Evolutionary conservation across 257 asterid genomes (phyloP), one percentile per base, ranked within the genome.

Genomic region (Prunella vulgaris): DNA sequence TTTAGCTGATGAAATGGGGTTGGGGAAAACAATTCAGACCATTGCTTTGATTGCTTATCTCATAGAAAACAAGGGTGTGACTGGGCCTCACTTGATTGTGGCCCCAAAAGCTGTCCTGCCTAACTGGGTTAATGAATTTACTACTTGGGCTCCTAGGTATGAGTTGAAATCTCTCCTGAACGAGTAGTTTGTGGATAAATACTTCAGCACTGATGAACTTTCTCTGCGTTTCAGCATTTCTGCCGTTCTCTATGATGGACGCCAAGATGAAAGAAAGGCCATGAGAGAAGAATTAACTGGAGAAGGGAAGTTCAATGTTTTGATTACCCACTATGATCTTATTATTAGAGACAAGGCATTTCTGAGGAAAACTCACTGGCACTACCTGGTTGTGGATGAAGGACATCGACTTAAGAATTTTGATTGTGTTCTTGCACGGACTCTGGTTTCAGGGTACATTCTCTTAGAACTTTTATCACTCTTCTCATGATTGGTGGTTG

Each of bases 31-130:
- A 30, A 94, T 94, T 71, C 99, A 94, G 82, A 87, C 99, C 70
- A 94, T 94, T 68, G 54, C 99, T 40, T 85, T 94, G 83, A 84
- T 94, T 74, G 96, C 97, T 44, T 91, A 91, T 83, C 97, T 94
- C 78, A 74, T 94, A 69, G 99, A 94, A 82, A 87, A 91, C 86
- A 94, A 94, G 82, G 92, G 86, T 65, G 99, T 89, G 59, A 72
- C 79, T 68, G 99, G 99, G 53, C 99, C 99, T n/a, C 97, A 94
- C 82, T 84, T 94, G 89, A 91, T 94, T 79, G 97, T 94, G 72
- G 99, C 99, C 69, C 99, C 99, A 57, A 94, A 94, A 81, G 99
- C 97, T 74, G 99, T 94, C 77, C 88, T 94, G 48, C 99, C 99
- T 27, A 94, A 94, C 81, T 94, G 99, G 99, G 77, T 86, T 48